These are phyloP conservation scores for Lasiodiplodia theobromae DNA, from an alignment of 2,329 filamentous ascomycete species.

Conservation along the genomic window DNA sequence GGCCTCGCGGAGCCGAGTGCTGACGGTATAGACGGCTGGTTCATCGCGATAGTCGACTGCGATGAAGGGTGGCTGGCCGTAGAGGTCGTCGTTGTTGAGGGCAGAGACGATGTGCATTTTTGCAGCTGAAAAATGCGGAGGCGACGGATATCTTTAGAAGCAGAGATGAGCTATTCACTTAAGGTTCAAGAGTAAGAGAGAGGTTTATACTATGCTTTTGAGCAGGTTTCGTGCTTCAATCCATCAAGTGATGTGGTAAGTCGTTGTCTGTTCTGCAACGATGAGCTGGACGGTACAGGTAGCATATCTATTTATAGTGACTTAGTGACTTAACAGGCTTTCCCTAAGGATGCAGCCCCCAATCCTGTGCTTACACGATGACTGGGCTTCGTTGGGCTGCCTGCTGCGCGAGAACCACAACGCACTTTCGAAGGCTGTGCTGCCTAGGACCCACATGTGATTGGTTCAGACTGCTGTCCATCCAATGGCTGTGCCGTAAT, in stretches of 20 bases:
- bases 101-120: neutral
- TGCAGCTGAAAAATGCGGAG: neutral
- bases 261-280: neutral
- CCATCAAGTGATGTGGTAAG: neutral
- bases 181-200: neutral
- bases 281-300: neutral
- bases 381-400: neutral
- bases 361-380: neutral
- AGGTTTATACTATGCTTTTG: neutral
- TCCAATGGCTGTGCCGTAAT: neutral
- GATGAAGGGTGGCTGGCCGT: neutral
- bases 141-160: neutral
- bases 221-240: neutral
- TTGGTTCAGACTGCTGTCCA: neutral
- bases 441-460: neutral
- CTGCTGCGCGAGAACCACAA: neutral
- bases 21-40: constrained; percentile 7
- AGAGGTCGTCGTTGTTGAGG: too few relatives aligned
- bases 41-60: constrained; percentile 5
- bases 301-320: neutral
- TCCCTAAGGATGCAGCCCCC: neutral
- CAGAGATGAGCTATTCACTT: neutral
- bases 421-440: neutral
- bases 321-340: neutral
- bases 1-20: constrained; percentile 9